Evolutionary conservation across 2,329 filamentous ascomycete species (phyloP).

Genomic region (Aspergillus alliaceus): DNA sequence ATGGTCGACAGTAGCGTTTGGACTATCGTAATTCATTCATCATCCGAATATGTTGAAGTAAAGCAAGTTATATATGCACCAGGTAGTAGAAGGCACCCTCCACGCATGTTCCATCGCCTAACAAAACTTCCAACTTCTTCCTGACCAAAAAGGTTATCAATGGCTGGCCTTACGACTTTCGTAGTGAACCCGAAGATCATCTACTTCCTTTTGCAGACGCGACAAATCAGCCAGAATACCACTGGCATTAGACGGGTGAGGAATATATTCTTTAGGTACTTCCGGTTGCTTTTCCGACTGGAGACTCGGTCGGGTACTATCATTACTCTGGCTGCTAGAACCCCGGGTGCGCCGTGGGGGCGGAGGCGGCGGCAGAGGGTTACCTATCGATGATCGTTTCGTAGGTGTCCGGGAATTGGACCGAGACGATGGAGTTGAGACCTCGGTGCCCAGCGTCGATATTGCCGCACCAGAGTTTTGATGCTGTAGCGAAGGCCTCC

Average conservation of each 20-base stretch:
- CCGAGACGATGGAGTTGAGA: not conserved
- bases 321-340: slow-evolving; percentile 40
- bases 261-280: slow-evolving; percentile 24
- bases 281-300: slow-evolving; percentile 21
- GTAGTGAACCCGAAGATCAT: slow-evolving; percentile 52
- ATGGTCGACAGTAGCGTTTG: not conserved
- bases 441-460: slow-evolving; percentile 8
- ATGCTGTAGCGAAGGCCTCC: slow-evolving; percentile 1
- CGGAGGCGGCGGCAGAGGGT: slow-evolving; percentile 43
- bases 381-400: slow-evolving; percentile 28
- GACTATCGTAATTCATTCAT: slow-evolving; percentile 7
- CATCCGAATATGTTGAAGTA: slow-evolving; percentile 4
- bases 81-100: not conserved
- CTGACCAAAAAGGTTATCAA: slow-evolving; percentile 5
- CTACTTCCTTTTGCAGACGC: slow-evolving; percentile 72
- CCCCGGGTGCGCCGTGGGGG: slow-evolving; percentile 49
- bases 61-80: slow-evolving; percentile 5
- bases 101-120: not conserved
- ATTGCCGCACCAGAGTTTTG: slow-evolving; percentile 5
- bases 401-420: slow-evolving; percentile 24
- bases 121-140: not conserved
- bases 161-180: slow-evolving; percentile 33
- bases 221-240: slow-evolving; percentile 73
- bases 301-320: slow-evolving; percentile 21
- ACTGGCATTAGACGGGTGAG: slow-evolving; percentile 43